Percentiles rank a stretch among this genome's conserved stretches.
These are phyloP conservation scores for Mortierella hygrophila DNA, from an alignment of 192 early-diverging fungal genomes.

Conservation along the genomic window DNA sequence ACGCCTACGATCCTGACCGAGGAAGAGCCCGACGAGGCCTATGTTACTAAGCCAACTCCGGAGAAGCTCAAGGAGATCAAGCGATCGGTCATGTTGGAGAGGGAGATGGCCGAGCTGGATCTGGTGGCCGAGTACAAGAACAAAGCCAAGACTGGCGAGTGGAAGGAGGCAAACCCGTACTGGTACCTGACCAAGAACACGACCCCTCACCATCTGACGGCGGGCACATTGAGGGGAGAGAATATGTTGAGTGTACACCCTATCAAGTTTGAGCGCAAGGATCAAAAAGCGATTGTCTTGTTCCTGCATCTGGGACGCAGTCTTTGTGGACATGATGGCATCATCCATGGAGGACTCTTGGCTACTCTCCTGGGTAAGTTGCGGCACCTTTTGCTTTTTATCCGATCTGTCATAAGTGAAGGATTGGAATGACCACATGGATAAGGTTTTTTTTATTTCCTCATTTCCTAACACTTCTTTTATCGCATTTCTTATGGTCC, in stretches of 20 bases:
- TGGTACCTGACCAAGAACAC: constrained; percentile 42
- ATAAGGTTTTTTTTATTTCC: background rate
- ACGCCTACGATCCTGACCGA: constrained; percentile 34
- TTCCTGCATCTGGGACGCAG: constrained; percentile 79
- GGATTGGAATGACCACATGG: no score
- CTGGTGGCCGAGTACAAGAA: constrained; percentile 39
- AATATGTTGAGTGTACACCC: constrained; percentile 68
- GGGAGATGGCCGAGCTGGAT: constrained; percentile 32
- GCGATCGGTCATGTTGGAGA: constrained; percentile 31
- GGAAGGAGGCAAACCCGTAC: constrained; percentile 43
- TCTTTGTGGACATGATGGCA: constrained; percentile 83
- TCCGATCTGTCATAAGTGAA: background rate
- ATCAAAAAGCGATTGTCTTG: constrained; percentile 57
- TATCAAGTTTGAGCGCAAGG: constrained; percentile 68
- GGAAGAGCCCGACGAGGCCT: constrained; percentile 35
- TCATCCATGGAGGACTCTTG: constrained; percentile 85
- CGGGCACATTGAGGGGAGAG: constrained; percentile 65
- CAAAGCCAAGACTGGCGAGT: constrained; percentile 31
- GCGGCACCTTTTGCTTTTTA: background rate
- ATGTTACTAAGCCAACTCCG: background rate
- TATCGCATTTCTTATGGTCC: background rate
- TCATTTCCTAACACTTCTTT: background rate
- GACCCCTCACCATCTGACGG: constrained; percentile 52
- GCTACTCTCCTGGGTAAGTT: constrained; percentile 66
- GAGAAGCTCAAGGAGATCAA: constrained; percentile 41